Base-by-base conservation (phyloP, 345 rosid species). In the Lepidium didymum region DNA sequence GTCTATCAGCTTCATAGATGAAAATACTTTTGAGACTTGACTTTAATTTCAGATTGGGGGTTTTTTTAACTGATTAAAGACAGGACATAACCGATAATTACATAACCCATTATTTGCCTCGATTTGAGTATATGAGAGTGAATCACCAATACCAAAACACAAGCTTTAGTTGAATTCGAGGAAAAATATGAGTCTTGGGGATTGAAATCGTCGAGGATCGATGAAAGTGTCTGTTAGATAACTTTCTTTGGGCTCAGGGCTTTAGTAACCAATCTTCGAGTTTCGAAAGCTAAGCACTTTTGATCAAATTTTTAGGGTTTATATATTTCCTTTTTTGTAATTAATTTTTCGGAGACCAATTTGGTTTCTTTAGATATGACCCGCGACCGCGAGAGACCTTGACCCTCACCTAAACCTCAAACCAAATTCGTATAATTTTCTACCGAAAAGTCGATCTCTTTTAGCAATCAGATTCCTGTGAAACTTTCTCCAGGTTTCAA, bases 381-480 rank as follows among this genome's bases (percentile, higher is more conserved):
- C 59, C 76, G 58, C 31, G 66, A 63, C 59, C 76, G 58, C 31
- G 66, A 63, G 7, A 55, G 69, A 72, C 47, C 67, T 46, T 62
- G 78, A 69, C 62, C 55, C 62, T 69, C 71, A 59, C 75, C 75
- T 36, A 68, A 75, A 68, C 70, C 75, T 62, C 69, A 1, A 61
- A 18, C 14, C 40, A 52, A 56, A 54, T 53, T 60, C 5, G 63
- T 4, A 41, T 34, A 62, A 53, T 1, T 7, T 29, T 47, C 16
- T n/a, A 40, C 67, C 67, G 42, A 13, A 63, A 62, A 56, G 15
- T 11, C 37, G 18, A 34, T 55, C 36, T 37, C 33, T 31, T 45
- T 56, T 38, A 10, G 18, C 51, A 44, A 56, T 72, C 43, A 23
- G 42, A 41, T 67, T 53, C 62, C 73, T 12, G 65, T 50, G 77